Percentiles rank a stretch among this genome's conserved stretches.
phyloP scores from a whole-genome alignment of 495 filamentous ascomycete species.

The Chlorociboria aeruginascens region DNA sequence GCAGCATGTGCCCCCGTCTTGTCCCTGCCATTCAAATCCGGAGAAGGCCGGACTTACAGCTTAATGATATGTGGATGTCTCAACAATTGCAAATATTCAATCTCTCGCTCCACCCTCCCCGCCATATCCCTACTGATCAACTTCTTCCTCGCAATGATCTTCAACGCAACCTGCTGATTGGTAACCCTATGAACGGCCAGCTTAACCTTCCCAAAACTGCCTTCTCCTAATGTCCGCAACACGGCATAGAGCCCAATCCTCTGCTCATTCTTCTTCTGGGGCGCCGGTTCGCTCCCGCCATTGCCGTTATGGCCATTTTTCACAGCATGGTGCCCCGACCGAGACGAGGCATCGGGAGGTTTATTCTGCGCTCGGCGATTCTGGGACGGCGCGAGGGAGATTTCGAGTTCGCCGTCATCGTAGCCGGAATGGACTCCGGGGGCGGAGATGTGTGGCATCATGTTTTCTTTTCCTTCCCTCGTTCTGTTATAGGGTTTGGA shows the following conservation, averaged over 20 bases:
- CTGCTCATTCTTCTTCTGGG: slow-evolving; percentile 46
- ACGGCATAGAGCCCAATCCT: slow-evolving; percentile 85
- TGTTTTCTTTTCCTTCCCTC: neutral
- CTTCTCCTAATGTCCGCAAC: slow-evolving; percentile 84
- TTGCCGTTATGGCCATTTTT: slow-evolving; percentile 14
- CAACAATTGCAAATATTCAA: slow-evolving; percentile 90
- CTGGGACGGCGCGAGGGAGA: slow-evolving; percentile 60
- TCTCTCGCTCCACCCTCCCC: slow-evolving; percentile 91
- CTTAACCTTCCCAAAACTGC: slow-evolving; percentile 97
- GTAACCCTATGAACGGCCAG: slow-evolving; percentile 83
- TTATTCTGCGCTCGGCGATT: slow-evolving; percentile 37
- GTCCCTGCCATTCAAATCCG: neutral
- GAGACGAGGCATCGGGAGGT: slow-evolving; percentile 15
- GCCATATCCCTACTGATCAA: slow-evolving; percentile 94
- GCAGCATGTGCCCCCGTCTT: slow-evolving; percentile 1
- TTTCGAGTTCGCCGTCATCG: slow-evolving; percentile 87
- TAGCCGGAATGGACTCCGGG: slow-evolving; percentile 17
- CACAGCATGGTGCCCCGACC: slow-evolving; percentile 20
- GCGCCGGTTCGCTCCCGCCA: slow-evolving; percentile 13
- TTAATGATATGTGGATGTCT: slow-evolving; percentile 99
- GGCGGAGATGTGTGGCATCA: slow-evolving; percentile 39
- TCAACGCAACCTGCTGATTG: slow-evolving; percentile 87
- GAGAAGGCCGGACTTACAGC: slow-evolving; percentile 45
- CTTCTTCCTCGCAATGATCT: slow-evolving; percentile 94
- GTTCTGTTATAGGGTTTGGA: neutral